phyloP scores from a whole-genome alignment of 129 eudicot species.

The Flaveria bidentis region DNA sequence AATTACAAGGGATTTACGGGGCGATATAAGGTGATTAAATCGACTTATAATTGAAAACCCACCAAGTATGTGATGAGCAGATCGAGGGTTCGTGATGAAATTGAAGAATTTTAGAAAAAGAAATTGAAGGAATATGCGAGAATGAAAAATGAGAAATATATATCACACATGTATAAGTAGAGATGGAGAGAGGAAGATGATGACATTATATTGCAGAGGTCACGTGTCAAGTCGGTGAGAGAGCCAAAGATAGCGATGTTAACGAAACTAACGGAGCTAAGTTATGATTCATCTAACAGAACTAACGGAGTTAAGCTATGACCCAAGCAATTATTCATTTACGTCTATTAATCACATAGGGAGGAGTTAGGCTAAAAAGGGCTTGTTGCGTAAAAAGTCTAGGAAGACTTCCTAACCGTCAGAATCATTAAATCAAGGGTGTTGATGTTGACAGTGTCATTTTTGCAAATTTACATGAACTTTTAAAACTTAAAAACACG shows the following conservation, averaged over 20 bases:
- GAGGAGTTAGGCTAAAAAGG: too few relatives aligned
- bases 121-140: conserved; percentile 8
- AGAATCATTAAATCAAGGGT: too few relatives aligned
- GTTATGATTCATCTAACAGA: not conserved
- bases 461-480: too few relatives aligned
- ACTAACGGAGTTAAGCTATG: not conserved
- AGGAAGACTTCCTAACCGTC: too few relatives aligned
- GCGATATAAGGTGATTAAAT: too few relatives aligned
- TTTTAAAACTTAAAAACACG: too few relatives aligned
- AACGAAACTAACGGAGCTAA: conserved; percentile 7
- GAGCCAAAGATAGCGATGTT: conserved; percentile 2
- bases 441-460: too few relatives aligned
- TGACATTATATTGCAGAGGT: conserved; percentile 37
- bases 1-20: not conserved
- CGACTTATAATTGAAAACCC: conserved; percentile 22
- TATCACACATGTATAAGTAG: not conserved
- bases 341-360: too few relatives aligned
- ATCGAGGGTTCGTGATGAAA: conserved; percentile 27
- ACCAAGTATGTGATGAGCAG: conserved; percentile 35
- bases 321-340: not conserved
- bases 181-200: conserved; percentile 25
- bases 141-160: conserved; percentile 1
- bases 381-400: too few relatives aligned
- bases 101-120: conserved; percentile 10
- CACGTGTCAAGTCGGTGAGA: conserved; percentile 40